Evolutionary conservation across 371 early-diverging fungal genomes (phyloP).

Genomic region (Zopfochytrium polystomum): DNA sequence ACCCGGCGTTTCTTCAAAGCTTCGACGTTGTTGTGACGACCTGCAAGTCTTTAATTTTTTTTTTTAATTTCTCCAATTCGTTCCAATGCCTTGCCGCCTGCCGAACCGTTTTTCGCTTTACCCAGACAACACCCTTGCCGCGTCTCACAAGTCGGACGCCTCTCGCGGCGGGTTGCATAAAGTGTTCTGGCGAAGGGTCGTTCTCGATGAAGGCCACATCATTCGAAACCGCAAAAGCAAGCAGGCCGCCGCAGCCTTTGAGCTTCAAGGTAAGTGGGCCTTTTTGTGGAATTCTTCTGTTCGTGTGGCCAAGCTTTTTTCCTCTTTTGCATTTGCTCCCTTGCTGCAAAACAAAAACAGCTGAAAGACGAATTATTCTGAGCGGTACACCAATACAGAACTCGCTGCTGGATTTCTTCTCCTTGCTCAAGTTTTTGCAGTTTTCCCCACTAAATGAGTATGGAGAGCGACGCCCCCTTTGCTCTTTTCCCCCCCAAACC

Average conservation of each 20-base stretch:
- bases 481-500: too few relatives aligned
- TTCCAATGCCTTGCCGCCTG: too few relatives aligned
- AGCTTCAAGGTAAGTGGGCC: background rate
- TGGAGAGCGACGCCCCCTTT: too few relatives aligned
- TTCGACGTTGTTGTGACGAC: constrained; percentile 18
- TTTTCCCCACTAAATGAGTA: constrained; percentile 9
- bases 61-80: background rate
- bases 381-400: constrained; percentile 17
- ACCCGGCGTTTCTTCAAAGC: background rate
- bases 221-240: constrained; percentile 33
- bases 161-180: background rate
- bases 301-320: background rate
- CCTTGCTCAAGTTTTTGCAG: constrained; percentile 10
- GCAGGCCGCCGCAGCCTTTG: background rate
- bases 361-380: constrained; percentile 2
- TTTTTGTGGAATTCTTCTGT: background rate
- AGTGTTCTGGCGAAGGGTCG: constrained; percentile 15
- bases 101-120: too few relatives aligned
- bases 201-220: constrained; percentile 40
- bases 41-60: background rate
- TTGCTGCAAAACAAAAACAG: too few relatives aligned
- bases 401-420: constrained; percentile 8
- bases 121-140: background rate
- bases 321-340: background rate
- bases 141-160: background rate